Conservation (phyloP, 2,329 filamentous ascomycete species). For the Rutstroemia sydowiana region DNA sequence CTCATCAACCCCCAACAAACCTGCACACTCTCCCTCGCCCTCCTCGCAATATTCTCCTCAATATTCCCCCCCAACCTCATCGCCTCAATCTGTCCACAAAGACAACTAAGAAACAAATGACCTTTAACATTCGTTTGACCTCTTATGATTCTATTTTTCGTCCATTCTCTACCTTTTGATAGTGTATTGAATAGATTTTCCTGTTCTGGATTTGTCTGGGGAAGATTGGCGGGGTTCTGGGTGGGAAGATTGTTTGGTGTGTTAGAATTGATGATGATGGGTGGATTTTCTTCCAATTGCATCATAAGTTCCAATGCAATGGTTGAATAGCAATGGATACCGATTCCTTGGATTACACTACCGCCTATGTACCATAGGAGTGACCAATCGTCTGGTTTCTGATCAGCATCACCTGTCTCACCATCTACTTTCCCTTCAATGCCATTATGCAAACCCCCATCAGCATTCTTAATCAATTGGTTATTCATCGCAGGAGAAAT, state of each 20-base stretch:
- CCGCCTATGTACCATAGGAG: not conserved
- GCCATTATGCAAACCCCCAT: too few relatives aligned
- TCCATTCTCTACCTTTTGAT: not conserved
- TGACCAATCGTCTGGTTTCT: constrained; percentile 2
- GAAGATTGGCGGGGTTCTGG: too few relatives aligned
- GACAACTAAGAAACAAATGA: constrained; percentile 35
- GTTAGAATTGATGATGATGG: not conserved
- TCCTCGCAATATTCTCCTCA: constrained; percentile 14
- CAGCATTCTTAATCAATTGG: too few relatives aligned
- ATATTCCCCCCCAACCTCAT: constrained; percentile 12
- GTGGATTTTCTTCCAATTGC: constrained; percentile 19
- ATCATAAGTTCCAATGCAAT: constrained; percentile 2
- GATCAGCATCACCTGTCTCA: too few relatives aligned
- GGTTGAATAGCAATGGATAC: constrained; percentile 2
- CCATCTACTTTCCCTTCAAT: too few relatives aligned
- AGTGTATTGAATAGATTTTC: constrained; percentile 3
- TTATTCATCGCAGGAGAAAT: constrained; percentile 3
- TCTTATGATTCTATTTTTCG: constrained; percentile 25
- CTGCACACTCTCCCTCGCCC: constrained; percentile 15
- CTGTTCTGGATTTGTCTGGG: too few relatives aligned
- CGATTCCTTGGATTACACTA: not conserved
- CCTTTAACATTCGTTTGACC: constrained; percentile 40
- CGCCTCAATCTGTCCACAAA: constrained; percentile 35
- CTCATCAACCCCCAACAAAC: constrained; percentile 17
- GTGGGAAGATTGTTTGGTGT: too few relatives aligned